Base-by-base conservation (phyloP, 2,329 filamentous ascomycete species). In the Sordariomycetes sp. region DNA sequence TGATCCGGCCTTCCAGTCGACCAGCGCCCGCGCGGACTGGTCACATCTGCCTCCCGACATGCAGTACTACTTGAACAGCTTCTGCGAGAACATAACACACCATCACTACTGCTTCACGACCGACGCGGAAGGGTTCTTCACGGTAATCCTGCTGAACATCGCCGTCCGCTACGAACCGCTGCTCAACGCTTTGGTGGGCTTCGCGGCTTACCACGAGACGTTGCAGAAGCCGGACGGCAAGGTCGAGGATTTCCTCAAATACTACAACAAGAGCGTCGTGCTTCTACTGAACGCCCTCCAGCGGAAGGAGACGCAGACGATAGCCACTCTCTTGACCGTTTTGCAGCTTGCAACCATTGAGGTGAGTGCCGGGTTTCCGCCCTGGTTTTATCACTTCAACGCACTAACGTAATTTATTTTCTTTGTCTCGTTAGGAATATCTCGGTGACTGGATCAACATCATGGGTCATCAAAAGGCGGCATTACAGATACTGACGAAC, bases 361-460 rank as follows among this genome's bases (percentile, higher is more conserved):
- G 81, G 90, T 95, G 76, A 65, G 74, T 61, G 20, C n/a, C 34
- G 20, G 28, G 32, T 20, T 5, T 20, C 45, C 22, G 24, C 28
- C 25, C 10, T n/a, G 32, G 42, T 45, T 15, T 58, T 56, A 7
- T 10, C 48, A 42, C 35, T 15, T 12, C 24, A 10, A 50, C 25
- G 54, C 17, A 32, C 60, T 63, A 55, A 64, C 58, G n/a, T n/a
- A n/a, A 17, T 17, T 1, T 36, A 34, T 42, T 54, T 57, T 57
- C 61, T n/a, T 65, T 48, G 61, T 52, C 20, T 57, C 55, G 35
- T 52, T 64, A 96, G 90, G 94, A 97, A 71, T 95, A 90, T 64
- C 78, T 97, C 52, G 94, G 94, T 13, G 94, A 99, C 67, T 97
- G 90, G 90, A 83, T 95, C 56, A 96, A 95, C 64, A 76, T 97